Evolutionary conservation across 2,329 filamentous ascomycete species (phyloP).

Genomic region (Stemphylium beticola): DNA sequence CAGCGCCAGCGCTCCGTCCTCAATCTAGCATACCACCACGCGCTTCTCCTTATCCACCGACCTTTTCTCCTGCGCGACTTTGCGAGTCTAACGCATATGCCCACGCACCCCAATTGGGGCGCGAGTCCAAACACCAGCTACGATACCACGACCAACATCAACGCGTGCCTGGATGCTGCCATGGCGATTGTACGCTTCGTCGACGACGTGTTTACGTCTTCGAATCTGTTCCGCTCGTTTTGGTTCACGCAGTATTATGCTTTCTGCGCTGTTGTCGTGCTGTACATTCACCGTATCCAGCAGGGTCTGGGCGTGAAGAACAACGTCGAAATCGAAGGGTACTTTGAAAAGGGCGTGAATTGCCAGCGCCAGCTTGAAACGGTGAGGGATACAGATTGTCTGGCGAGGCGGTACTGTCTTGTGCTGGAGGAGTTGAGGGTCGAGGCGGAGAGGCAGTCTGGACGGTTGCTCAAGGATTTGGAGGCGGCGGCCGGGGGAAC

Average conservation of each 20-base stretch:
- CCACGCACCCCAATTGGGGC: slow-evolving; percentile 25
- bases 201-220: slow-evolving; percentile 50
- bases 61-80: slow-evolving; percentile 59
- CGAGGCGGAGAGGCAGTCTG: slow-evolving; percentile 46
- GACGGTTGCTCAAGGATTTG: slow-evolving; percentile 4
- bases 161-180: slow-evolving; percentile 57
- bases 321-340: slow-evolving; percentile 56
- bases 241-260: slow-evolving; percentile 63
- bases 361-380: slow-evolving; percentile 47
- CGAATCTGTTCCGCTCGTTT: slow-evolving; percentile 55
- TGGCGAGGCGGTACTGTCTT: slow-evolving; percentile 57
- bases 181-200: slow-evolving; percentile 55
- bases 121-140: slow-evolving; percentile 9
- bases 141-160: slow-evolving; percentile 45
- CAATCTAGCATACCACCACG: slow-evolving; percentile 62
- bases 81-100: slow-evolving; percentile 42
- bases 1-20: slow-evolving; percentile 61
- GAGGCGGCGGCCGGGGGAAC: neutral
- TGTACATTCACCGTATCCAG: slow-evolving; percentile 63
- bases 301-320: slow-evolving; percentile 52
- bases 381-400: slow-evolving; percentile 40
- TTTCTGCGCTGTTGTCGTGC: slow-evolving; percentile 61
- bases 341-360: slow-evolving; percentile 53
- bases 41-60: slow-evolving; percentile 62
- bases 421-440: slow-evolving; percentile 60